A percentile compares a stretch with the other conserved stretches of the same genome.
These are phyloP conservation scores for Rhododendron williamsianum DNA, from an alignment of 148 eudicot genomes.

Conservation along the genomic window DNA sequence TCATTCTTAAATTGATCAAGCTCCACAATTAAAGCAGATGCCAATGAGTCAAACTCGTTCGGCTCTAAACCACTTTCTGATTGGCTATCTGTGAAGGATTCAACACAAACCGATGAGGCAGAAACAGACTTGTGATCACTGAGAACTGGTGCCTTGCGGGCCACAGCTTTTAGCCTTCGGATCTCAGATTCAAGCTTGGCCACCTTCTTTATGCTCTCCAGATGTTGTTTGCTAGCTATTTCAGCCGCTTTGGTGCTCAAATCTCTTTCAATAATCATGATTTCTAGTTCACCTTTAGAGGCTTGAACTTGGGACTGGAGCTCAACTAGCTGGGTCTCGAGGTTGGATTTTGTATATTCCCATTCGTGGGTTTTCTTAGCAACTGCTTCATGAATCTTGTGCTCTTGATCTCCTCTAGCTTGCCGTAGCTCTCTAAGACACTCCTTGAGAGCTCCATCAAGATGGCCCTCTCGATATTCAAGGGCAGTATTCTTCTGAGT, in stretches of 20 bases:
- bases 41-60: conserved; percentile 38
- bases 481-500: conserved; percentile 49
- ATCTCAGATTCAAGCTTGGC: conserved; percentile 89
- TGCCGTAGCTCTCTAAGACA: conserved; percentile 85
- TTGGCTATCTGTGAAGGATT: conserved; percentile 56
- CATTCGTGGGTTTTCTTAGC: conserved; percentile 40
- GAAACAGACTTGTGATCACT: conserved; percentile 30
- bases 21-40: conserved; percentile 59
- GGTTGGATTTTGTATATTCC: conserved; percentile 38
- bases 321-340: conserved; percentile 44
- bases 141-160: conserved; percentile 29
- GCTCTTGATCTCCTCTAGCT: conserved; percentile 63
- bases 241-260: conserved; percentile 77
- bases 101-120: conserved; percentile 44
- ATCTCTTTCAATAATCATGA: conserved; percentile 62
- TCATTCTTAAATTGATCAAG: conserved; percentile 57
- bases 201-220: conserved; percentile 69
- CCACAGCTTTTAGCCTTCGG: conserved; percentile 47
- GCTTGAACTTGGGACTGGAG: conserved; percentile 34
- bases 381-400: conserved; percentile 45
- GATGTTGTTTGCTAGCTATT: conserved; percentile 76
- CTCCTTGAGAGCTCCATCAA: conserved; percentile 90
- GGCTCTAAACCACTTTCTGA: conserved; percentile 38
- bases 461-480: conserved; percentile 65
- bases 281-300: conserved; percentile 52